These are phyloP conservation scores for Ophiostoma novo-ulmi DNA, from an alignment of 2,329 filamentous ascomycete genomes.

Conservation along the genomic window DNA sequence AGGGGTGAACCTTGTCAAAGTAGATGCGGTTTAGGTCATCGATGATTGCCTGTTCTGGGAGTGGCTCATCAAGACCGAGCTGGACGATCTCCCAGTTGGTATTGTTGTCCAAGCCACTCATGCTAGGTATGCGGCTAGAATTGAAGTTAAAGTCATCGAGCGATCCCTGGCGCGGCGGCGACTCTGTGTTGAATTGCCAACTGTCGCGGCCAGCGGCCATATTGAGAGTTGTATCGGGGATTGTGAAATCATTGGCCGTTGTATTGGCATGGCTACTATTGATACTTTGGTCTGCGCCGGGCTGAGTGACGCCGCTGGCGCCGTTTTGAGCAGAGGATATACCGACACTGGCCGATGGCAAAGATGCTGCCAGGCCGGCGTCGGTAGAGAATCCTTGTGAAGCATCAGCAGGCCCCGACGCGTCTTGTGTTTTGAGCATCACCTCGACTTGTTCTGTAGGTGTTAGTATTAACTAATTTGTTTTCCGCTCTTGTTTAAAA, in stretches of 20 bases:
- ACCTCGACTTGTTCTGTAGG: slow-evolving; percentile 82
- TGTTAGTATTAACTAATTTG: background rate
- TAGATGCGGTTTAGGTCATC: slow-evolving; percentile 86
- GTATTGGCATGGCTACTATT: slow-evolving; percentile 36
- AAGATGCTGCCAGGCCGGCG: slow-evolving; percentile 29
- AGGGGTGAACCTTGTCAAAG: slow-evolving; percentile 85
- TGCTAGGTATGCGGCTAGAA: slow-evolving; percentile 42
- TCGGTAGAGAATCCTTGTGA: background rate
- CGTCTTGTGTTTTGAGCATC: slow-evolving; percentile 73
- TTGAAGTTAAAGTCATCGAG: slow-evolving; percentile 59
- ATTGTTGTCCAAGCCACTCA: slow-evolving; percentile 48
- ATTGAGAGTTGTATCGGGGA: slow-evolving; percentile 45
- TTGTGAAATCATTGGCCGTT: slow-evolving; percentile 37
- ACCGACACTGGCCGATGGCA: background rate
- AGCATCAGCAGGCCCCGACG: background rate
- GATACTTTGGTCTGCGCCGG: background rate
- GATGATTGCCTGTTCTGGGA: slow-evolving; percentile 58
- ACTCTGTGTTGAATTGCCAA: slow-evolving; percentile 53
- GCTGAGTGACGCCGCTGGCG: background rate
- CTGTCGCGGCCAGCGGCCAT: slow-evolving; percentile 45
- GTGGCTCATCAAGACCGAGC: slow-evolving; percentile 54
- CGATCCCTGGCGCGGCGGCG: slow-evolving; percentile 42
- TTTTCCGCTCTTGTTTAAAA: background rate
- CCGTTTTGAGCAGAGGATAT: background rate
- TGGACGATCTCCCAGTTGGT: slow-evolving; percentile 77